Conservation (phyloP, 352 stramenopile species). For the Thraustochytrium striatum region DNA sequence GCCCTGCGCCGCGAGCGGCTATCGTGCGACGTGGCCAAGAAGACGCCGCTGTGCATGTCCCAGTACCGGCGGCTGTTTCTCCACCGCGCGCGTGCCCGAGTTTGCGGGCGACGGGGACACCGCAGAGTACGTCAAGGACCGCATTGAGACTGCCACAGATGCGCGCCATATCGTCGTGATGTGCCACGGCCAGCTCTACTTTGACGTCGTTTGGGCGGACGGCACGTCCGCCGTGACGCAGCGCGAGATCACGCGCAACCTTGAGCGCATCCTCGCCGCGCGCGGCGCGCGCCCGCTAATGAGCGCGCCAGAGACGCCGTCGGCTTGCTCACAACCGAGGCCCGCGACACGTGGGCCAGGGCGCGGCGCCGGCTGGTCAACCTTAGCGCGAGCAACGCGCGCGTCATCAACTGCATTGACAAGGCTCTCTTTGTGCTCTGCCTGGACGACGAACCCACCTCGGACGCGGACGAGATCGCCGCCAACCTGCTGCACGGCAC, state of each 20-base stretch:
- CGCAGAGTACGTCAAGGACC: conserved; percentile 56
- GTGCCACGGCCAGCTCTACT: conserved; percentile 87
- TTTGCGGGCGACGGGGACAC: conserved; percentile 44
- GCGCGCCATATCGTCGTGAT: conserved; percentile 85
- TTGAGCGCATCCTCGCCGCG: conserved; percentile 77
- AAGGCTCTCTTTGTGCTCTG: conserved; percentile 88
- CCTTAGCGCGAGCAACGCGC: conserved; percentile 69
- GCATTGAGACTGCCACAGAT: conserved; percentile 65
- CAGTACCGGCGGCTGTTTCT: conserved; percentile 90
- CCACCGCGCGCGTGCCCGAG: conserved; percentile 73
- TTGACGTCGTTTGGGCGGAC: conserved; percentile 81
- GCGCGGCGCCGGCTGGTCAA: not conserved
- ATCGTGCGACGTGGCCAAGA: conserved; percentile 78
- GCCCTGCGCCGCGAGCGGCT: conserved; percentile 81
- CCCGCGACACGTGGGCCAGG: conserved; percentile 80
- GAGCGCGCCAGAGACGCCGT: conserved; percentile 66
- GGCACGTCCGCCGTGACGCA: conserved; percentile 81
- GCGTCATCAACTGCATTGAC: conserved; percentile 72
- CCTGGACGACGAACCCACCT: conserved; percentile 69
- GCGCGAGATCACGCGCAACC: conserved; percentile 80
- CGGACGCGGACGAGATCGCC: conserved; percentile 59
- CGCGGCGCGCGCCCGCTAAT: conserved; percentile 63
- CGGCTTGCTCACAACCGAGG: conserved; percentile 84
- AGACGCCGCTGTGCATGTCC: conserved; percentile 88
- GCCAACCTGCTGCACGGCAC: conserved; percentile 83